These are phyloP conservation scores for Scenedesmus sp. DNA, from an alignment of 163 green algal species.

Conservation along the genomic window DNA sequence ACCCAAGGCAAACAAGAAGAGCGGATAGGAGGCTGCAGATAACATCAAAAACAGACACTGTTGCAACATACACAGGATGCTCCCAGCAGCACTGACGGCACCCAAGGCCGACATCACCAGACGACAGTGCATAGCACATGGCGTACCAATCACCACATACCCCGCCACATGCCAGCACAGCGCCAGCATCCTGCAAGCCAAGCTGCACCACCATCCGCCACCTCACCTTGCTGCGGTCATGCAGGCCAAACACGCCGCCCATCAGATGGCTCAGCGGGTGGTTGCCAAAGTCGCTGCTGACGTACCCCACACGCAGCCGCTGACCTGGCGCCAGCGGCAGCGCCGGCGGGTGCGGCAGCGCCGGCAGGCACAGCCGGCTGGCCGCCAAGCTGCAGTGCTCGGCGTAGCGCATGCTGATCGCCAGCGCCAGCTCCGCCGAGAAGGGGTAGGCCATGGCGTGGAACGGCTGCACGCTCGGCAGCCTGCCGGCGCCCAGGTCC, in stretches of 20 bases:
- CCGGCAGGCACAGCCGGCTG: constrained; percentile 60
- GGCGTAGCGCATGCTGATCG: constrained; percentile 75
- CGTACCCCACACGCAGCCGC: constrained; percentile 84
- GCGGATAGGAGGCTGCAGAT: neutral
- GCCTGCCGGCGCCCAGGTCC: constrained; percentile 68
- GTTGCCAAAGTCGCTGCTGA: constrained; percentile 94
- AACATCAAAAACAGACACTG: neutral
- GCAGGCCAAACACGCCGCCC: constrained; percentile 90
- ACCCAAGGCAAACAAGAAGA: no score
- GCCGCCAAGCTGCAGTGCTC: constrained; percentile 75
- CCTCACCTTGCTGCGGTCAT: constrained; percentile 70
- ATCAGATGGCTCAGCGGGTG: constrained; percentile 95
- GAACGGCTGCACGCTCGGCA: constrained; percentile 92
- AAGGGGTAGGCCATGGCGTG: constrained; percentile 94
- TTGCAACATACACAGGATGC: neutral
- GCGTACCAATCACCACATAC: no score
- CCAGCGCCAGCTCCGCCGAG: constrained; percentile 76
- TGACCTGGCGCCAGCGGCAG: constrained; percentile 66
- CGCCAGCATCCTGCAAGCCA: no score
- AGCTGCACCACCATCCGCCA: no score
- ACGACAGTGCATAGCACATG: no score
- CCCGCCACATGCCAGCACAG: no score
- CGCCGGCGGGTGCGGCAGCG: constrained; percentile 72
- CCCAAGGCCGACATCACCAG: no score
- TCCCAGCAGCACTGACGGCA: no score